Conservation (phyloP, 108 stramenopile species). For the Nannochloropsis gaditana region DNA sequence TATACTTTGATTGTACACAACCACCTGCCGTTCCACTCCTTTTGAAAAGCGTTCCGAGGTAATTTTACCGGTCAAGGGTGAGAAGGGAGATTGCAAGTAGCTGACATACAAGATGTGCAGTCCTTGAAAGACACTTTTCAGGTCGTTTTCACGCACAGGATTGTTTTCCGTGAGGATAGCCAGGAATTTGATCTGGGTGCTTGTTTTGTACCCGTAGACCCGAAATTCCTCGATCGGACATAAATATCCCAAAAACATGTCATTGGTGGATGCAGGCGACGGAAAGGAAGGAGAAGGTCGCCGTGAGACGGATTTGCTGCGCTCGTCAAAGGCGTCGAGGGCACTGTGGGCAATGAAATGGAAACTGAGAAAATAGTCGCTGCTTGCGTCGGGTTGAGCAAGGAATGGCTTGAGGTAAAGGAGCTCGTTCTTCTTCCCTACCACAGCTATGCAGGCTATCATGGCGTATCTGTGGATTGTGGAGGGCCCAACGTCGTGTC, state of each 20-base stretch:
- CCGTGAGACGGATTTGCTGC: background rate
- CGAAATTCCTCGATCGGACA: constrained; percentile 48
- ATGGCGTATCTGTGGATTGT: background rate
- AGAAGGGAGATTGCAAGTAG: constrained; percentile 45
- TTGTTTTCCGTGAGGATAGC: constrained; percentile 40
- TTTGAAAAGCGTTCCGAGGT: constrained; percentile 35
- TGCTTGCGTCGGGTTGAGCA: background rate
- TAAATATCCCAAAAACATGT: constrained; percentile 48
- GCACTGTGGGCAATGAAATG: constrained; percentile 9
- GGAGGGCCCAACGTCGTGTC: too few species aligned
- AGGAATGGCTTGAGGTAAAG: background rate
- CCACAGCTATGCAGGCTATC: background rate
- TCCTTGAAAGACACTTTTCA: constrained; percentile 34
- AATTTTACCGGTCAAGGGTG: constrained; percentile 35
- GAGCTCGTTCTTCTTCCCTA: constrained; percentile 18
- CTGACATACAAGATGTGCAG: constrained; percentile 45
- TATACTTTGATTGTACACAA: constrained; percentile 38
- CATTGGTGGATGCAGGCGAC: background rate
- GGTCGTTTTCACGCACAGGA: constrained; percentile 34
- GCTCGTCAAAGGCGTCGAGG: constrained; percentile 5
- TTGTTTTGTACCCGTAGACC: constrained; percentile 46
- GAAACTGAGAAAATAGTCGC: background rate
- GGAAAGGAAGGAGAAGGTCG: background rate
- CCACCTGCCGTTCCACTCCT: constrained; percentile 44
- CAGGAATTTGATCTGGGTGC: constrained; percentile 40